Evolutionary conservation across 257 asterid genomes (phyloP).

Genomic region (Nyctanthes arbortristis): DNA sequence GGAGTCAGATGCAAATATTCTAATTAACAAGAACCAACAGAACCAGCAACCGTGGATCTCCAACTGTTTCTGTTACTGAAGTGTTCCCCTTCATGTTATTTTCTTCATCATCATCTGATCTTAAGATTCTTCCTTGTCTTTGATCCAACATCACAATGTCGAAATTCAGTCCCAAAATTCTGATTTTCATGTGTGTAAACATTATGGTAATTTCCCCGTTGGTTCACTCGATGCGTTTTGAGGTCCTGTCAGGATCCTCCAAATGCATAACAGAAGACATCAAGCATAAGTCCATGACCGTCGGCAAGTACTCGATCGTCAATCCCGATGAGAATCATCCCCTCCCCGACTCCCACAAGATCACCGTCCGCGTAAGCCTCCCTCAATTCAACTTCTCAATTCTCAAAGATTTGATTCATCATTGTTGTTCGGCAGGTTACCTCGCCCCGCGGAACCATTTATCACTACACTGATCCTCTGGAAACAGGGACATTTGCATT

Average conservation of each 20-base stretch:
- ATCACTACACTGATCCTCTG: conserved; percentile 19
- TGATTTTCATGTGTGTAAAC: neutral
- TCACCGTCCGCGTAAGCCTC: conserved; percentile 28
- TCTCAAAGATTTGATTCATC: no score
- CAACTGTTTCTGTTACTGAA: neutral
- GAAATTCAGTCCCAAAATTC: neutral
- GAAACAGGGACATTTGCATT: conserved; percentile 28
- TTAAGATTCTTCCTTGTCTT: neutral
- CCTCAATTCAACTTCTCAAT: neutral
- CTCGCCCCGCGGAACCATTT: conserved; percentile 18
- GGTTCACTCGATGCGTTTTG: conserved; percentile 24
- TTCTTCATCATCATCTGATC: neutral
- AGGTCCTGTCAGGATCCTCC: conserved; percentile 24
- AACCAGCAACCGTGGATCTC: conserved; percentile 6
- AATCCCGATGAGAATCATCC: conserved; percentile 24
- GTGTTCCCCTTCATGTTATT: neutral
- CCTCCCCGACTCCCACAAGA: conserved; percentile 24
- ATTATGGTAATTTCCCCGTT: neutral
- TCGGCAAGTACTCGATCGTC: conserved; percentile 32
- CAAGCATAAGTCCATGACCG: conserved; percentile 25
- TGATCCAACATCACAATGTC: neutral
- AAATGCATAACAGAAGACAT: conserved; percentile 37
- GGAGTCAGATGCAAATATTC: no score
- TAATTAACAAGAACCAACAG: no score
- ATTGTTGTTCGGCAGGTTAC: conserved; percentile 20